Evolutionary conservation across 352 stramenopile species (phyloP), one percentile per base, ranked within the genome.

Genomic region (Phytophthora sp.): DNA sequence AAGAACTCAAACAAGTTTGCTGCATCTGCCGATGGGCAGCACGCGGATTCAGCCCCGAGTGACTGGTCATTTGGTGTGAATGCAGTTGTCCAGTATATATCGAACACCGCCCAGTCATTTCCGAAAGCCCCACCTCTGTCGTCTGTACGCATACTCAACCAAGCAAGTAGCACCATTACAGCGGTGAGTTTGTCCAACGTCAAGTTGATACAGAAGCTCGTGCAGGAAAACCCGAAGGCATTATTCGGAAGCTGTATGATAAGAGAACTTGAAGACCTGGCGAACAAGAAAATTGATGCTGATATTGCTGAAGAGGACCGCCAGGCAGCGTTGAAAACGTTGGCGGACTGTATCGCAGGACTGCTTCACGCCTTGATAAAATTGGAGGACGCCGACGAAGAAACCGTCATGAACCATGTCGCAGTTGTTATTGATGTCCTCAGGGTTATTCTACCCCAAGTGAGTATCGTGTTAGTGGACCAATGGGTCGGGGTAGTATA

Each of bases 1-100:
- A 89, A 84, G 27, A 86, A 76, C 39, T 79, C 76, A 4, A 81
- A 88, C 41, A 76, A 70, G 16, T 88, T 89, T 57, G 69, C 77
- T 13, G 76, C 82, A 9, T 91, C 85, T 26, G 82, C 84, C 0
- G 84, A 93, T 70, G 82, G 84, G 0, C 82, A 92, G 29, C 82
- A 89, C 36, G 79, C 82, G 1, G 75, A 88, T 45, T 86, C 76
- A 11, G 83, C 85, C 0, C 83, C 85, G 0, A 88, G 77, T 23
- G 76, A 90, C 46, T 94, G 86, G 86, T 91, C 82, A 20, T 86
- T 92, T 53, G 86, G 86, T 21, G 83, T 94, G 23, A 83, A 72
- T 27, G 83, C 91, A 31, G 62, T 91, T 0, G 66, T 92, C 33
- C 69, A 71, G 4, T 82, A 83, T 54, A 54, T 91, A 24, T 82